Conservation (phyloP, 2,329 filamentous ascomycete genomes). For the Drechslerella dactyloides region DNA sequence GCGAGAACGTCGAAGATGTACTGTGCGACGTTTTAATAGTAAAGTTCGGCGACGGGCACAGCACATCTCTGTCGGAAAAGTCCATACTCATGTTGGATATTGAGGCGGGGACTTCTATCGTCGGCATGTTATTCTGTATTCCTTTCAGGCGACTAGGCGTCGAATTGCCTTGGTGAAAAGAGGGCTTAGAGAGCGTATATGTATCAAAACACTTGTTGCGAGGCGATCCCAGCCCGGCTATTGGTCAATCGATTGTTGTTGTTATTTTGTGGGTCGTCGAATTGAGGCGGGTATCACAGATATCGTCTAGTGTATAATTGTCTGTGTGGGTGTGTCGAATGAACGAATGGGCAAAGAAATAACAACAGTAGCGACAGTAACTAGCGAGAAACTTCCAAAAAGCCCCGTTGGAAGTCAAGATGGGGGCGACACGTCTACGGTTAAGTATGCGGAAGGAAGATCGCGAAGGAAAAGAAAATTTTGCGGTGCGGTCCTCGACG, state of each 20-base stretch:
- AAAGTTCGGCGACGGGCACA: slow-evolving; percentile 49
- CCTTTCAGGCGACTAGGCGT: slow-evolving; percentile 35
- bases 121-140: slow-evolving; percentile 13
- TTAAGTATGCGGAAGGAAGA: slow-evolving; percentile 45
- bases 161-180: slow-evolving; percentile 20
- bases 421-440: slow-evolving; percentile 44
- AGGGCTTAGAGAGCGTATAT: slow-evolving; percentile 22
- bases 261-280: slow-evolving; percentile 23
- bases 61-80: slow-evolving; percentile 44
- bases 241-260: slow-evolving; percentile 42
- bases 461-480: slow-evolving; percentile 26
- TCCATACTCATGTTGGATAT: slow-evolving; percentile 41
- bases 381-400: slow-evolving; percentile 48
- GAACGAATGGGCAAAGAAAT: slow-evolving; percentile 8
- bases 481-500: slow-evolving; percentile 12
- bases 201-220: slow-evolving; percentile 31
- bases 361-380: slow-evolving; percentile 5
- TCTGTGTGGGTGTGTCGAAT: slow-evolving; percentile 28
- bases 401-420: slow-evolving; percentile 35
- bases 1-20: slow-evolving; percentile 46
- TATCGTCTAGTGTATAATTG: slow-evolving; percentile 35
- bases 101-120: slow-evolving; percentile 17
- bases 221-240: slow-evolving; percentile 26
- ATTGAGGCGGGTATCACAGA: slow-evolving; percentile 41
- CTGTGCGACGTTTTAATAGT: slow-evolving; percentile 46